A percentile compares a stretch with the other conserved stretches of the same genome.
phyloP scores from a whole-genome alignment of 805 yeast genomes.

The Hanseniaspora vineae region DNA sequence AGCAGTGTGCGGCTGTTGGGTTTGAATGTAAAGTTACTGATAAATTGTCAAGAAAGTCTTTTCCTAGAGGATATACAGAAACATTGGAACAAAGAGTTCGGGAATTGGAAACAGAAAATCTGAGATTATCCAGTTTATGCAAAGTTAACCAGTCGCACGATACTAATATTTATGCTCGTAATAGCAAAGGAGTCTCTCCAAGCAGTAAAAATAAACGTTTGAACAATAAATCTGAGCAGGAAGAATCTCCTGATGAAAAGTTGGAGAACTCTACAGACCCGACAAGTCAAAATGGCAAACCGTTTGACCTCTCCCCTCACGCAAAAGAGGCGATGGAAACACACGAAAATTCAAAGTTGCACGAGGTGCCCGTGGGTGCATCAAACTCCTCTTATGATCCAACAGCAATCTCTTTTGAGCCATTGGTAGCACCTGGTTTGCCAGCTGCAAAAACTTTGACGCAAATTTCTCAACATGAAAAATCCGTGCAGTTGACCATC shows the following conservation, averaged over 20 bases:
- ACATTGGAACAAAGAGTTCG: slow-evolving; percentile 79
- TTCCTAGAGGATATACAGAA: slow-evolving; percentile 88
- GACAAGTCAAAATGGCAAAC: too few species aligned
- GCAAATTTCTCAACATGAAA: slow-evolving; percentile 40
- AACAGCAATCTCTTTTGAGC: slow-evolving; percentile 40
- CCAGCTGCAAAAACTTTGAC: slow-evolving; percentile 53
- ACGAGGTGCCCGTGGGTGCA: background rate
- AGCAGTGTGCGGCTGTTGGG: slow-evolving; percentile 75
- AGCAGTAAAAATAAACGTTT: background rate
- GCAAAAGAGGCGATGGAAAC: too few species aligned
- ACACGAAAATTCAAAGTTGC: background rate
- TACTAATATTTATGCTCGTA: background rate
- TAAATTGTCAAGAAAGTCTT: slow-evolving; percentile 71
- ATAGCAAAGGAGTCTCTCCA: background rate
- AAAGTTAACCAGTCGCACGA: slow-evolving; percentile 5
- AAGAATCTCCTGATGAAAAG: background rate
- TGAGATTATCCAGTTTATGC: slow-evolving; percentile 39
- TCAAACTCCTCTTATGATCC: slow-evolving; percentile 15
- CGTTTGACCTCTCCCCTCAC: too few species aligned
- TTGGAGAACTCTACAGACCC: too few species aligned
- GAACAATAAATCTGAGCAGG: background rate
- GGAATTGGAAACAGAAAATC: slow-evolving; percentile 71
- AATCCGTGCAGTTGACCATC: slow-evolving; percentile 36
- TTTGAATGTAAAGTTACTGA: slow-evolving; percentile 83
- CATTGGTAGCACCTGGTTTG: slow-evolving; percentile 63